phyloP scores from a whole-genome alignment of 257 asterid genomes.

The Mentha longifolia region DNA sequence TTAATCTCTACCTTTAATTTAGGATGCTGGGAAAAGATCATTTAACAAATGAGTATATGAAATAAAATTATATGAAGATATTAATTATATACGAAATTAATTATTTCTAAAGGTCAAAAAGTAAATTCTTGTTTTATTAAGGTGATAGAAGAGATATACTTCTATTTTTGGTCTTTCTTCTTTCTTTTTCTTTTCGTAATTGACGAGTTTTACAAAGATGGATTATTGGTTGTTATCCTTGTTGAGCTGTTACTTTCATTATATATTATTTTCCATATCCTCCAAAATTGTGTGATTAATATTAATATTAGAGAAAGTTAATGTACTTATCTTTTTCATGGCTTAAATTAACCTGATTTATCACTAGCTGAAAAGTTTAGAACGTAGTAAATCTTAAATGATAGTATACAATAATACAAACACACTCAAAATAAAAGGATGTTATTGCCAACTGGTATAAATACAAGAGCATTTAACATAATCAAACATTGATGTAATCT shows the following conservation, averaged over 20 bases:
- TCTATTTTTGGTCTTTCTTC: neutral
- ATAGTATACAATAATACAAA: too few relatives aligned
- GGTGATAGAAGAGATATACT: neutral
- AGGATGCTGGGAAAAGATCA: slow-evolving; percentile 3
- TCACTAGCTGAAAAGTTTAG: too few relatives aligned
- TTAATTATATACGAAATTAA: neutral
- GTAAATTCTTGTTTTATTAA: slow-evolving; percentile 15
- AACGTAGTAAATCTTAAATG: too few relatives aligned
- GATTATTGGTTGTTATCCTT: neutral
- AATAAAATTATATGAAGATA: neutral
- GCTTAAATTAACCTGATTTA: too few relatives aligned
- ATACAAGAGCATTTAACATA: neutral
- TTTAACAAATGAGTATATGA: neutral
- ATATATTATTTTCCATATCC: neutral
- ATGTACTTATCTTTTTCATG: too few relatives aligned
- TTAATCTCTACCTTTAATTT: slow-evolving; percentile 25
- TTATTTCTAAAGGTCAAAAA: slow-evolving; percentile 12
- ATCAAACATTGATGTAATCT: neutral
- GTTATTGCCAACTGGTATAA: too few relatives aligned
- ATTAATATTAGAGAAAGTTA: too few relatives aligned
- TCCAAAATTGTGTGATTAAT: too few relatives aligned
- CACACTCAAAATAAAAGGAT: too few relatives aligned
- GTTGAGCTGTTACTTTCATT: neutral
- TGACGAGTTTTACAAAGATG: neutral
- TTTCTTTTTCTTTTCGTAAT: neutral